Evolutionary conservation across 2,329 filamentous ascomycete species (phyloP).

Genomic region (Ceratocystis diversiconidia): DNA sequence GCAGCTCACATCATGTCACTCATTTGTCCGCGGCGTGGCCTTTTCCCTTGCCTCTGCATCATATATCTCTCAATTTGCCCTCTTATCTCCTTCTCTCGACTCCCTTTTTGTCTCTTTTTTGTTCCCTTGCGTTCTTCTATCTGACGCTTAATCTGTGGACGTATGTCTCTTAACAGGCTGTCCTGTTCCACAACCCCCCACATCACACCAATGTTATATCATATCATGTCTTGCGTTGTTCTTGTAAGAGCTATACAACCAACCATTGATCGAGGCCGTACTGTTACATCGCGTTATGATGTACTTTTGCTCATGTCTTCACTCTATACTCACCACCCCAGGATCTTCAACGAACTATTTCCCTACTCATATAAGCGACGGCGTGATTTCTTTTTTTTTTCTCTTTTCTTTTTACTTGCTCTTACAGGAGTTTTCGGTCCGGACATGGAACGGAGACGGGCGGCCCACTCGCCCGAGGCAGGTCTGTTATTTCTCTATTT

Average conservation of each 20-base stretch:
- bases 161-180: background rate
- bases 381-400: background rate
- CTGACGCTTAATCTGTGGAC: background rate
- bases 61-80: too few species aligned
- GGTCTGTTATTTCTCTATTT: background rate
- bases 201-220: background rate
- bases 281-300: background rate
- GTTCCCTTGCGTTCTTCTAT: background rate
- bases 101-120: background rate
- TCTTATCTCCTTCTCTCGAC: background rate
- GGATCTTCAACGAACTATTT: constrained; percentile 6
- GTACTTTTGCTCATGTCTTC: background rate
- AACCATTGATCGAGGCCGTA: too few species aligned
- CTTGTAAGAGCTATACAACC: background rate
- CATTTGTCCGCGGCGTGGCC: background rate
- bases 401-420: background rate
- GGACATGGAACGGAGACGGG: background rate
- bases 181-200: background rate
- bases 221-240: background rate
- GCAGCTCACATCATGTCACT: background rate
- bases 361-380: background rate
- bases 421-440: background rate
- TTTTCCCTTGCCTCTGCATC: background rate
- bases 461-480: background rate
- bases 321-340: constrained; percentile 2